Evolutionary conservation across 2,329 filamentous ascomycete species (phyloP).

Genomic region (Colletotrichum sp.): DNA sequence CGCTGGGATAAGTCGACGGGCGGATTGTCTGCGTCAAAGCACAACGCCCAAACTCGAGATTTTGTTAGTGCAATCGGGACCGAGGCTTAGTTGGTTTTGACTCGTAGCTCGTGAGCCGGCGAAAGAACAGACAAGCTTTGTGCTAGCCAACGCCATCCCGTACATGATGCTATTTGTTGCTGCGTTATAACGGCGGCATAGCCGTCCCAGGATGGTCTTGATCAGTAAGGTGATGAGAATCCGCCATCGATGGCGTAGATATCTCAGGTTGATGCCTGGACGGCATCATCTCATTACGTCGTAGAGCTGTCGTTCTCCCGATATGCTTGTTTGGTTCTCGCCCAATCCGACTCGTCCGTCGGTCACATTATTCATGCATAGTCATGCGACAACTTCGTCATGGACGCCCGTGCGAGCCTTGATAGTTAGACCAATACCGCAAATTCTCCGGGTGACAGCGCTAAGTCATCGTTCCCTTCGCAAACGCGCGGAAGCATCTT

Average conservation of each 20-base stretch:
- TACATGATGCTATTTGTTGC: not conserved
- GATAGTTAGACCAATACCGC: not conserved
- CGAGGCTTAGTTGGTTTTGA: not conserved
- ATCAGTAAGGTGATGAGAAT: not conserved
- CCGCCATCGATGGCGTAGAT: not conserved
- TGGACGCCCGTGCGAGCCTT: not conserved
- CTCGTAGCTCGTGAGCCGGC: not conserved
- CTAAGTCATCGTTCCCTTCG: not conserved
- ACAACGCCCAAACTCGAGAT: not conserved
- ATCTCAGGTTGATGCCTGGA: not conserved
- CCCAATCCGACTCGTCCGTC: not conserved
- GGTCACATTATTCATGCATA: constrained; percentile 4
- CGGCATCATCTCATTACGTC: not conserved
- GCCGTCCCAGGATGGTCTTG: not conserved
- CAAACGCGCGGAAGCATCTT: not conserved
- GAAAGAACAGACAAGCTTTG: not conserved
- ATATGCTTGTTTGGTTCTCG: not conserved
- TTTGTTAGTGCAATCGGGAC: constrained; percentile 10
- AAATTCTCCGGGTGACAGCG: constrained; percentile 10
- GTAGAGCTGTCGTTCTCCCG: not conserved
- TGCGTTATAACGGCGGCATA: not conserved
- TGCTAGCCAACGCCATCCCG: not conserved
- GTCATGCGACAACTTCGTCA: not conserved
- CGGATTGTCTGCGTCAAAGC: not conserved
- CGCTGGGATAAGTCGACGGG: not conserved